Percentiles rank a stretch among this genome's conserved stretches.
phyloP scores from a whole-genome alignment of 306 rosid species.

The Benincasa hispida region DNA sequence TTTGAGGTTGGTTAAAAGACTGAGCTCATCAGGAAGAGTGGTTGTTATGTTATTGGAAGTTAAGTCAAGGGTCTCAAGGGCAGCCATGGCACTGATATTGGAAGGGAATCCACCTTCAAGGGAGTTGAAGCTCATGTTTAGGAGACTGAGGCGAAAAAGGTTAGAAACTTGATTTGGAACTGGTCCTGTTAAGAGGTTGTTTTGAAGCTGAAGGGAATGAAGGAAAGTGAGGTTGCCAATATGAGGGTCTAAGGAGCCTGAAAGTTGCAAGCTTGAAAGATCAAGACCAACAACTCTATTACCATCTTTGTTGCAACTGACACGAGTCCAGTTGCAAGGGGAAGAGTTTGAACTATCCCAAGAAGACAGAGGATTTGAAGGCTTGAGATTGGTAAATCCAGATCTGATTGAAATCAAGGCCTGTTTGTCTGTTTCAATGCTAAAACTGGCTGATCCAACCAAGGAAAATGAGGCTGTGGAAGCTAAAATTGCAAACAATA shows the following conservation, averaged over 20 bases:
- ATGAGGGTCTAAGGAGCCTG: slow-evolving; percentile 36
- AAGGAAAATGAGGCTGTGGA: neutral
- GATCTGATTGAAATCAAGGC: slow-evolving; percentile 50
- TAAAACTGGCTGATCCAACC: neutral
- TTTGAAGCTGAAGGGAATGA: slow-evolving; percentile 29
- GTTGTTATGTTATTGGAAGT: slow-evolving; percentile 25
- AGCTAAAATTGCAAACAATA: neutral
- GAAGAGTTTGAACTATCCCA: slow-evolving; percentile 30
- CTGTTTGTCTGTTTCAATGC: slow-evolving; percentile 37
- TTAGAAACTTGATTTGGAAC: slow-evolving; percentile 37
- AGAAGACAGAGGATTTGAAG: slow-evolving; percentile 9
- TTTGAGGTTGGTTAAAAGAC: slow-evolving; percentile 27
- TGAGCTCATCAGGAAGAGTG: slow-evolving; percentile 25
- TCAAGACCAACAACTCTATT: slow-evolving; percentile 30
- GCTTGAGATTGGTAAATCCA: slow-evolving; percentile 11
- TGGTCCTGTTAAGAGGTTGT: slow-evolving; percentile 30
- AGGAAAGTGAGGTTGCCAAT: slow-evolving; percentile 50
- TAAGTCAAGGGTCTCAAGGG: slow-evolving; percentile 34
- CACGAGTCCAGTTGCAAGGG: slow-evolving; percentile 62
- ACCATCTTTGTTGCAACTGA: slow-evolving; percentile 24
- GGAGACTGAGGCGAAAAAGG: slow-evolving; percentile 23
- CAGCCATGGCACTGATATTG: slow-evolving; percentile 21
- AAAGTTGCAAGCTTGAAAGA: slow-evolving; percentile 32
- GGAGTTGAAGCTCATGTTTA: slow-evolving; percentile 39
- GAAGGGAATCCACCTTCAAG: slow-evolving; percentile 31